Evolutionary conservation across 1,284 basidiomycete genomes (phyloP).

Genomic region (Microbotryum scabiosae): DNA sequence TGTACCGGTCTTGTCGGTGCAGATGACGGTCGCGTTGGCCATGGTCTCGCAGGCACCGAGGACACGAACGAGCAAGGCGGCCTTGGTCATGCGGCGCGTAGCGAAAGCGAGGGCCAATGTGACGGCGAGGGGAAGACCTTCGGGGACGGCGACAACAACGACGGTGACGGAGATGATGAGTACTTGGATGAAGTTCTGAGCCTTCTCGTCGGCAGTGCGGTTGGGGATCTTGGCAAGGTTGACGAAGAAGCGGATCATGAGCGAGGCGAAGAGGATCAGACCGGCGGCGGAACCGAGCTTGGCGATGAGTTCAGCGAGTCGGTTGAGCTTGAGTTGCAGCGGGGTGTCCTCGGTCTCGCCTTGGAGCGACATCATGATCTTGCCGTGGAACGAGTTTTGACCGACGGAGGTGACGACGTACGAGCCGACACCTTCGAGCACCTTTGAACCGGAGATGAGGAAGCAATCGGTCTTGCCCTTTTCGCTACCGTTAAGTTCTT

Average conservation of each 20-base stretch:
- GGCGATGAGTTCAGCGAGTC: slow-evolving; percentile 86
- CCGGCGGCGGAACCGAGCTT: slow-evolving; percentile 79
- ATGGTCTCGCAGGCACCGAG: slow-evolving; percentile 96
- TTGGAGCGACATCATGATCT: slow-evolving; percentile 87
- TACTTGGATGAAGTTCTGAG: slow-evolving; percentile 84
- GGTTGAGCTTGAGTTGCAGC: slow-evolving; percentile 86
- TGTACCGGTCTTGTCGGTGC: slow-evolving; percentile 44
- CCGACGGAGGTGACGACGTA: slow-evolving; percentile 92
- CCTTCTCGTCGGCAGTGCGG: slow-evolving; percentile 67
- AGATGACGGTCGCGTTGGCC: slow-evolving; percentile 89
- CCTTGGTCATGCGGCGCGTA: slow-evolving; percentile 91
- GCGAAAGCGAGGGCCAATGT: slow-evolving; percentile 94
- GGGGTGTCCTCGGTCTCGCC: slow-evolving; percentile 79
- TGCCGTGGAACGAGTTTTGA: slow-evolving; percentile 83
- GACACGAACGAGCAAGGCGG: slow-evolving; percentile 88
- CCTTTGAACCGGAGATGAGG: slow-evolving; percentile 85
- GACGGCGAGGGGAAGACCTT: slow-evolving; percentile 80
- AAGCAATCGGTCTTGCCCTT: slow-evolving; percentile 76
- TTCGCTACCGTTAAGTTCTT: slow-evolving; percentile 56
- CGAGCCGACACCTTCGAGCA: slow-evolving; percentile 85
- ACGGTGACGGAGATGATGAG: slow-evolving; percentile 91
- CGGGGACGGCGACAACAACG: slow-evolving; percentile 93
- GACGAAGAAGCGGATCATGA: slow-evolving; percentile 64
- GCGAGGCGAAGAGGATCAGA: slow-evolving; percentile 65
- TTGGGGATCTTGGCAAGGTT: slow-evolving; percentile 16